Percentiles rank a stretch among this genome's conserved stretches.
Conservation (phyloP, 768 basidiomycete species). For the Macrolepiota albuminosa region DNA sequence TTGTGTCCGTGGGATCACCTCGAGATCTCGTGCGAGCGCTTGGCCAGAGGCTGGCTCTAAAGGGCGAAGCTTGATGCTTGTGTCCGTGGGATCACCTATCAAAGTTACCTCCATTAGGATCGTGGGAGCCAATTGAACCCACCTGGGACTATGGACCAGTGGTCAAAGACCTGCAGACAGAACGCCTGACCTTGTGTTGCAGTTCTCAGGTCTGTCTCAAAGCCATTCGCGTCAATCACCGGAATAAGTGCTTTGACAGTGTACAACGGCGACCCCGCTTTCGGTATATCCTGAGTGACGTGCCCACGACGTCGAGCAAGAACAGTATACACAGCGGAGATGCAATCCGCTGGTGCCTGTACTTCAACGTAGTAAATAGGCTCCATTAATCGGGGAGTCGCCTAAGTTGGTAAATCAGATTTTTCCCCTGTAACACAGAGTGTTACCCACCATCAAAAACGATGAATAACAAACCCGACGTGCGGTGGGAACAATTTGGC, state of each 20-base stretch:
- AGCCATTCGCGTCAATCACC: conserved; percentile 97
- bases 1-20: conserved; percentile 98
- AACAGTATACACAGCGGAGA: conserved; percentile 97
- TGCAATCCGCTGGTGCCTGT: conserved; percentile 98
- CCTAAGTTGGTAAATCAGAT: conserved; percentile 39
- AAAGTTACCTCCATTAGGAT: conserved; percentile 13
- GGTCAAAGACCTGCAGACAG: conserved; percentile 95
- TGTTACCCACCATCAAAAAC: conserved; percentile 83
- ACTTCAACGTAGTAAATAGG: conserved; percentile 99
- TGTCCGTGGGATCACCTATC: conserved; percentile 94
- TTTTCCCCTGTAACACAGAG: conserved; percentile 4
- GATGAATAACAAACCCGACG: conserved; percentile 98
- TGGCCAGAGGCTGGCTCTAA: conserved; percentile 97
- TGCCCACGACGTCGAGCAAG: conserved; percentile 99
- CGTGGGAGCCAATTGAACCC: conserved; percentile 28
- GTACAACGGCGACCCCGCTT: conserved; percentile 95
- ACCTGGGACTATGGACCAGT: conserved; percentile 99
- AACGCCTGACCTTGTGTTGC: conserved; percentile 99
- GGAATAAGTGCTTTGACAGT: conserved; percentile 98
- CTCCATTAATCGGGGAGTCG: conserved; percentile 93
- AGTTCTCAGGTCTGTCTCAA: conserved; percentile 96
- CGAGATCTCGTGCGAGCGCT: conserved; percentile 88
- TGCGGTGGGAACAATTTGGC: conserved; percentile 98
- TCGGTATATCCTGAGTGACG: conserved; percentile 96
- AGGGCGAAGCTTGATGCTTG: conserved; percentile 92